phyloP scores from a whole-genome alignment of 2,329 filamentous ascomycete genomes.

The Beauveria asiatica region DNA sequence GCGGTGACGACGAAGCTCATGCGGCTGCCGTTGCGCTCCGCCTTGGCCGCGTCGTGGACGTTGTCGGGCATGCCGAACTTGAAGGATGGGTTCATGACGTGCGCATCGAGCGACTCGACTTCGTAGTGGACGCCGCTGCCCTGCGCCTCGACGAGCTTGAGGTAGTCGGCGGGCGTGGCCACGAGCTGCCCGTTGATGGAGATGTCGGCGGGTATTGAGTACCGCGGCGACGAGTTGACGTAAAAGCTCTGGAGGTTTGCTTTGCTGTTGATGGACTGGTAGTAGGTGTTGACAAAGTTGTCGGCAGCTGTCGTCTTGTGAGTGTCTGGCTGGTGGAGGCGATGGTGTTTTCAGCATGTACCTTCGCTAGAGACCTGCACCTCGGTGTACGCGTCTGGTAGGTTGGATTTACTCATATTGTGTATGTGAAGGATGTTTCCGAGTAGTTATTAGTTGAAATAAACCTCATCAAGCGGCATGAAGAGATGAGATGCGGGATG shows the following conservation, averaged over 20 bases:
- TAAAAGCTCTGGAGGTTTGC: constrained; percentile 61
- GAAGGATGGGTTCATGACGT: constrained; percentile 66
- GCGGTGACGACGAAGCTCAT: constrained; percentile 67
- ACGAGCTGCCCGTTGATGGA: constrained; percentile 69
- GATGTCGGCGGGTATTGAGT: constrained; percentile 56
- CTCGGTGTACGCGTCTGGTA: constrained; percentile 33
- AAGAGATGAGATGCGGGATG: background rate
- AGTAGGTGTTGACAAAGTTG: constrained; percentile 65
- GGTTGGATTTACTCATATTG: constrained; percentile 22
- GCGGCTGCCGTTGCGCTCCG: constrained; percentile 43
- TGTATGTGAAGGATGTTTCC: background rate
- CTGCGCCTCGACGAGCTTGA: constrained; percentile 59
- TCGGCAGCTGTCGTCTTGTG: constrained; percentile 49
- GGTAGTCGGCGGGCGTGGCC: constrained; percentile 54
- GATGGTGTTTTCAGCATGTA: constrained; percentile 16
- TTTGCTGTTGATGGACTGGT: constrained; percentile 61
- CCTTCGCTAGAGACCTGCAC: constrained; percentile 40
- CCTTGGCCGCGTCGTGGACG: constrained; percentile 31
- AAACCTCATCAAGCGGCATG: background rate
- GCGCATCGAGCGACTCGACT: constrained; percentile 66
- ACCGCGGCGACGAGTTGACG: constrained; percentile 46
- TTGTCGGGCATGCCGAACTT: constrained; percentile 45
- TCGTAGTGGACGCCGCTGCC: constrained; percentile 56
- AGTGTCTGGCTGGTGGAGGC: background rate
- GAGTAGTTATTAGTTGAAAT: too few relatives aligned